These are phyloP conservation scores for Ilyonectria robusta DNA, from an alignment of 2,329 filamentous ascomycete species.

Conservation along the genomic window DNA sequence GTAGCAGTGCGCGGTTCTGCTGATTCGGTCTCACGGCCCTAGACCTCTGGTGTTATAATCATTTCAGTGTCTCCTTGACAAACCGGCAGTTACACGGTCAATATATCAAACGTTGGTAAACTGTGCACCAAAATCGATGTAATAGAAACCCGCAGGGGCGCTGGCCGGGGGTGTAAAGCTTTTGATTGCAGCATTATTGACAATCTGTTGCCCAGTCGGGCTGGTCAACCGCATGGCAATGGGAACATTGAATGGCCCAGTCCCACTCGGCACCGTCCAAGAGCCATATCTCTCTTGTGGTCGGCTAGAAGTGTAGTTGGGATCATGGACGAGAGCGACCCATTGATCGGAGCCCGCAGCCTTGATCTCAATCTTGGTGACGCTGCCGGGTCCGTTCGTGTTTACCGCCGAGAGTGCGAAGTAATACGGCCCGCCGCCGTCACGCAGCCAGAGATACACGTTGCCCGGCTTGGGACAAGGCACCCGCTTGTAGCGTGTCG, in stretches of 20 bases:
- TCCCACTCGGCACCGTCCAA: conserved; percentile 16
- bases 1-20: neutral
- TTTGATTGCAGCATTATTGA: conserved; percentile 17
- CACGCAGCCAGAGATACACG: conserved; percentile 21
- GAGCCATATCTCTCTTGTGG: conserved; percentile 21
- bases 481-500: conserved; percentile 14
- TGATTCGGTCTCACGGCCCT: neutral
- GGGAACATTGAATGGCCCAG: conserved; percentile 17
- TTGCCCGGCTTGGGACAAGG: conserved; percentile 22
- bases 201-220: conserved; percentile 18
- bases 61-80: neutral
- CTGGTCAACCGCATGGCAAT: conserved; percentile 17
- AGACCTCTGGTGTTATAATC: neutral
- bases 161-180: conserved; percentile 11
- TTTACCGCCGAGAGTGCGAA: conserved; percentile 21
- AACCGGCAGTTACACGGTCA: neutral
- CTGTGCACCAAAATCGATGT: conserved; percentile 23
- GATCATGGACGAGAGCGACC: conserved; percentile 17
- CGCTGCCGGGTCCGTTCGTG: conserved; percentile 20
- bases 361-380: conserved; percentile 26
- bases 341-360: conserved; percentile 13
- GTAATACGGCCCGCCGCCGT: conserved; percentile 12
- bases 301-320: conserved; percentile 21
- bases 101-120: conserved; percentile 15
- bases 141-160: conserved; percentile 18